Evolutionary conservation across 345 rosid genomes (phyloP).

Genomic region (Salix suchowensis): DNA sequence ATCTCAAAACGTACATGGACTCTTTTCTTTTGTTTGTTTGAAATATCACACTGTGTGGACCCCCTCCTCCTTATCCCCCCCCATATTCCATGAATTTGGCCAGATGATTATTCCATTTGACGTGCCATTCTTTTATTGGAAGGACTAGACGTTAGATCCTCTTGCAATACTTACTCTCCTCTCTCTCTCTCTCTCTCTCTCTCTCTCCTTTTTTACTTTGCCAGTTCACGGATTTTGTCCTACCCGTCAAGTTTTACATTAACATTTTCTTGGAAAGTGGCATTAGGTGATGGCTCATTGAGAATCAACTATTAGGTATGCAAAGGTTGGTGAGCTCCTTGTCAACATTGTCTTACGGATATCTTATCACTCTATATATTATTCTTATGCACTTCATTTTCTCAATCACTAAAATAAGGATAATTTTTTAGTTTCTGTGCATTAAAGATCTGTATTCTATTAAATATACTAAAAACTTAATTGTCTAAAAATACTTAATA

Average conservation of each 20-base stretch:
- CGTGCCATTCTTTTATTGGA: conserved; percentile 2
- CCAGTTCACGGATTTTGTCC: background rate
- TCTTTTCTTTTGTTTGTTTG: background rate
- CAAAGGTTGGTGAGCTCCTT: background rate
- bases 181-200: no score
- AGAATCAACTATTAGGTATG: background rate
- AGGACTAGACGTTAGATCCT: conserved; percentile 30
- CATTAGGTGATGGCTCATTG: conserved; percentile 6
- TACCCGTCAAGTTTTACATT: background rate
- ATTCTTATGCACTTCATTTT: no score
- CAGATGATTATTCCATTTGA: background rate
- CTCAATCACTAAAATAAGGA: no score
- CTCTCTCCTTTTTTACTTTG: background rate
- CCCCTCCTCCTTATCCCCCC: conserved; percentile 4
- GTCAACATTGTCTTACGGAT: background rate
- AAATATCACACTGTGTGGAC: background rate
- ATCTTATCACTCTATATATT: background rate
- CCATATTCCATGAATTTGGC: conserved; percentile 5
- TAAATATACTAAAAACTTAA: no score
- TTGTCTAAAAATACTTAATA: no score
- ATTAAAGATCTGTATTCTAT: no score
- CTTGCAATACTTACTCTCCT: conserved; percentile 4
- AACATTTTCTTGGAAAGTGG: conserved; percentile 8
- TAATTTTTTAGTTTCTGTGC: no score
- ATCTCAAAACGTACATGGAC: conserved; percentile 16